Evolutionary conservation across 139 green algal genomes (phyloP), one percentile per base, ranked within the genome.

Genomic region (Chlamydomonas incerta): DNA sequence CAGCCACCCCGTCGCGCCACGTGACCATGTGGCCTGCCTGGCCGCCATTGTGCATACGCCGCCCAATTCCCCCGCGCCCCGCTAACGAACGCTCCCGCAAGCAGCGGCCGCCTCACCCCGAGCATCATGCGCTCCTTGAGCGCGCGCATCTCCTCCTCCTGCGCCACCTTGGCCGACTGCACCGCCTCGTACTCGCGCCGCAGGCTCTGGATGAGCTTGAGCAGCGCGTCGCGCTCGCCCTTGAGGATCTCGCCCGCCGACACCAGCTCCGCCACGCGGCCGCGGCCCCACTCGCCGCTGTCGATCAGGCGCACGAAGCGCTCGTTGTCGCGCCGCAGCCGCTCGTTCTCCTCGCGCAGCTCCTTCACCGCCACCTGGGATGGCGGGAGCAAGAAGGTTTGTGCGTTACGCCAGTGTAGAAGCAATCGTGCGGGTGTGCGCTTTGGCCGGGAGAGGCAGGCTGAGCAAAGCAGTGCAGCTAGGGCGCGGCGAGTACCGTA

Each of bases 301-400:
- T 99, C 96, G 57, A 99, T 97, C 24, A 98, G 85, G 3, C 95
- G 92, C 58, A 94, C 90, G 88, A 97, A 95, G 46, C 96, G 94
- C 87, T 98, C 95, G 77, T 97, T 97, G 89, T 98, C 96, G 1
- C 91, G 83, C 65, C 88, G 88, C 80, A 98, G 89, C 46, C 92
- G 89, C 82, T 94, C 94, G 70, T 97, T 98, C 85, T 98, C 94
- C 46, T 83, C 87, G 13, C 87, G 60, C 76, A 97, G 89, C 65
- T 89, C 82, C 23, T 60, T 75, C n/a, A 92, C 65, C 58, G 85
- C 50, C n/a, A 85, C 79, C 79, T 85, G 46, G 29, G n/a, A n/a
- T n/a, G n/a, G n/a, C n/a, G n/a, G n/a, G n/a, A n/a, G n/a, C n/a
- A n/a, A n/a, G n/a, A n/a, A n/a, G n/a, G n/a, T n/a, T n/a, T n/a